Conservation (phyloP, 2,329 filamentous ascomycete species). For the Gnomoniopsis smithogilvyi region DNA sequence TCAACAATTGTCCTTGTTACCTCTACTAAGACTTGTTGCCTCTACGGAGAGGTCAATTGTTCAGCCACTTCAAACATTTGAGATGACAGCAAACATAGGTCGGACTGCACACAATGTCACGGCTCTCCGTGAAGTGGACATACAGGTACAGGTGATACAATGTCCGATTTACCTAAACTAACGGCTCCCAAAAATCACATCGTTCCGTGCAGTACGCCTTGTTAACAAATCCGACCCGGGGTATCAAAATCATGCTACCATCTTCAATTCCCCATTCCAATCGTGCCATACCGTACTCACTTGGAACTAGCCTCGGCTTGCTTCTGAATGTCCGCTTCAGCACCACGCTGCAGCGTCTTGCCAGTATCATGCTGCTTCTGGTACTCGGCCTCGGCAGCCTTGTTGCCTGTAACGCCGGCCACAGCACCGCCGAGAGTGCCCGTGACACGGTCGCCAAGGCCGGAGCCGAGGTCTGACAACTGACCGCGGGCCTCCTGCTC, state of each 20-base stretch:
- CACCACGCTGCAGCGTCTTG: conserved; percentile 77
- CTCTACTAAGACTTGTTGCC: too few relatives aligned
- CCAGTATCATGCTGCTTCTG: conserved; percentile 72
- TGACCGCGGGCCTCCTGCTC: conserved; percentile 81
- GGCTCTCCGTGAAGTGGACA: too few relatives aligned
- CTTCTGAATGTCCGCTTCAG: conserved; percentile 77
- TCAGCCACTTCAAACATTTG: too few relatives aligned
- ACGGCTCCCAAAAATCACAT: too few relatives aligned
- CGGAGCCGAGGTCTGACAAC: conserved; percentile 68
- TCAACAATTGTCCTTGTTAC: too few relatives aligned
- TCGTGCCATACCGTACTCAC: neutral
- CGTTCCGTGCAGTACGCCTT: neutral
- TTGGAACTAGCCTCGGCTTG: conserved; percentile 47
- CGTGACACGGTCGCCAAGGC: conserved; percentile 62
- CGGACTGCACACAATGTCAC: too few relatives aligned
- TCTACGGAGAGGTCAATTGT: too few relatives aligned
- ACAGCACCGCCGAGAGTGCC: conserved; percentile 70
- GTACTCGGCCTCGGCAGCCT: conserved; percentile 60
- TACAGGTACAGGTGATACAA: too few relatives aligned
- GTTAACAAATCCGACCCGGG: conserved; percentile 1
- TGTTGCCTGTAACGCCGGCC: conserved; percentile 71
- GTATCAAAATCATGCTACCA: conserved; percentile 13
- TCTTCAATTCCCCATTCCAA: neutral
- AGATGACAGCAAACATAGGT: too few relatives aligned
- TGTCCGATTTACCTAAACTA: too few relatives aligned